Base-by-base conservation (phyloP, 768 basidiomycete species). In the Mrakia hoshinonis region DNA sequence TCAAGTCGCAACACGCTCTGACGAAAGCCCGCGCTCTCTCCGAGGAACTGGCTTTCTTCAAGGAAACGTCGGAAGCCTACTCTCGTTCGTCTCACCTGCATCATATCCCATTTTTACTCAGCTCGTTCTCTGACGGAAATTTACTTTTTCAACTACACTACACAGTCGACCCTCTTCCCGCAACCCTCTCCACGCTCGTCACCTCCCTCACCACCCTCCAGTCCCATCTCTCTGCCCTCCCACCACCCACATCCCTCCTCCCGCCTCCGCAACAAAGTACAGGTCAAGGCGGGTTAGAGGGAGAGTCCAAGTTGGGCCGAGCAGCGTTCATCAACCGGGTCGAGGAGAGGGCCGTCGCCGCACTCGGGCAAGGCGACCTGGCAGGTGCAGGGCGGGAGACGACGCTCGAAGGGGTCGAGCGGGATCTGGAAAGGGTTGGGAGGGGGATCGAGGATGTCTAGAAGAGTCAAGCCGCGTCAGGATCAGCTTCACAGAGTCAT, bases 271-370 rank as follows among this genome's bases (percentile, higher is more conserved):
- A 49, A n/a, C 31, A 13, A 22, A 18, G 24, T 29, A 0, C 46
- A 24, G 43, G 15, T 43, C 43, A 15, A 43, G 39, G 24, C 46
- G 4, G 24, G 13, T 0, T 24, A 0, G 43, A 48, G 22, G 26
- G 22, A 26, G 64, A n/a, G 3, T 51, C 24, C 1, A 47, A 31
- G 12, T 47, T 66, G 24, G 48, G 47, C 9, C 64, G 64, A 51
- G 46, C 64, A n/a, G 64, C 64, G 24, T 66, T 47, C 48, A 66
- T 66, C 48, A 46, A 66, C 22, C 46, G 64, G 12, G 64, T 66
- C 20, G 64, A 49, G 29, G 64, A 66, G 11, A 6, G 64, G 24
- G 47, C 64, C 26, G 38, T 31, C 7, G 43, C 43, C 10, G 38
- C 62, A 3, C 34, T 39, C 4, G 39, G 31, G 36, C 18, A 39